phyloP scores from a whole-genome alignment of 352 stramenopile species.

The Phytophthora litchii region DNA sequence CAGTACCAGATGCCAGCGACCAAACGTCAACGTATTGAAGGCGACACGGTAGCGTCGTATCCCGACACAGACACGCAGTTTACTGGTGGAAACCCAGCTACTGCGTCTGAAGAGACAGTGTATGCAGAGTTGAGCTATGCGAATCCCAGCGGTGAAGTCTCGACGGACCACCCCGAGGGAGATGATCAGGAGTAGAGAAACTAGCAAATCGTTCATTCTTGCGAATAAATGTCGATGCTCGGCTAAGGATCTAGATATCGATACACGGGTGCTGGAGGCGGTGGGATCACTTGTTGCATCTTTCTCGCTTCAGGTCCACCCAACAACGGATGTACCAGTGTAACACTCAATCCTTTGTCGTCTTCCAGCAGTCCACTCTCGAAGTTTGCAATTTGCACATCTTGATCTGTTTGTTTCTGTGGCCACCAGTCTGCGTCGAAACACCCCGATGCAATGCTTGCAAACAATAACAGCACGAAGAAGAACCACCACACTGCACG shows the following conservation, averaged over 20 bases:
- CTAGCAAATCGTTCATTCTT: slow-evolving; percentile 23
- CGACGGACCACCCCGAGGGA: slow-evolving; percentile 25
- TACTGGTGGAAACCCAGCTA: background rate
- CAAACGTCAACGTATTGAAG: slow-evolving; percentile 76
- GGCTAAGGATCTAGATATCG: slow-evolving; percentile 44
- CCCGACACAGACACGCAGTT: slow-evolving; percentile 77
- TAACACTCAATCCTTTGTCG: slow-evolving; percentile 11
- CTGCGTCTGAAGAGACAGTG: slow-evolving; percentile 29
- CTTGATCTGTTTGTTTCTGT: slow-evolving; percentile 12
- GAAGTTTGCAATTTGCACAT: slow-evolving; percentile 10
- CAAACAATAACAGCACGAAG: slow-evolving; percentile 58
- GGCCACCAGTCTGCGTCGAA: slow-evolving; percentile 39
- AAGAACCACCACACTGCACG: slow-evolving; percentile 73
- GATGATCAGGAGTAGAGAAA: slow-evolving; percentile 15
- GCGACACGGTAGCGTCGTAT: slow-evolving; percentile 69
- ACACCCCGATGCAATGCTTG: slow-evolving; percentile 38
- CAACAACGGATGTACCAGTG: slow-evolving; percentile 35
- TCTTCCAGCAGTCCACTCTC: slow-evolving; percentile 14
- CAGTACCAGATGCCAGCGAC: slow-evolving; percentile 73
- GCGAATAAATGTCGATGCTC: slow-evolving; percentile 18
- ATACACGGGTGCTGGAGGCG: slow-evolving; percentile 45
- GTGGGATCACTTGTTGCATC: slow-evolving; percentile 15
- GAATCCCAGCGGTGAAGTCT: slow-evolving; percentile 38
- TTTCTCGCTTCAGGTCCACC: background rate
- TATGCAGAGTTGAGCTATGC: slow-evolving; percentile 72